Evolutionary conservation across 2,329 filamentous ascomycete genomes (phyloP).

Genomic region (Epichloe scottii): DNA sequence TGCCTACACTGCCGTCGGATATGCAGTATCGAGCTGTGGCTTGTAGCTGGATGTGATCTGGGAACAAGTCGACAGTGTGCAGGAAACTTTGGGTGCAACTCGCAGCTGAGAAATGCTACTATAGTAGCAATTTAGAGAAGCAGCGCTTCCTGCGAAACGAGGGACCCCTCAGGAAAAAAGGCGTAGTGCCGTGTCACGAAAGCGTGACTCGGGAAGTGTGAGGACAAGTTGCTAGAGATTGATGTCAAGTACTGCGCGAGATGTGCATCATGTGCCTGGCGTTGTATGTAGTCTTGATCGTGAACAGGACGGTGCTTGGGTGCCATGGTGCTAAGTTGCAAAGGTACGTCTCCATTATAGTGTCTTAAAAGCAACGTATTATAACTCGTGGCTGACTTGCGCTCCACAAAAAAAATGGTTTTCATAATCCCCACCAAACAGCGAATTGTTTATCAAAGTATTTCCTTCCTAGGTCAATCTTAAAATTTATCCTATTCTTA

Average conservation of each 20-base stretch:
- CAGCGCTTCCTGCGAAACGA: not conserved
- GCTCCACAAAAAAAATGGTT: constrained; percentile 2
- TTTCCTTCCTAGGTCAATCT: not conserved
- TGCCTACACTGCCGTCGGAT: not conserved
- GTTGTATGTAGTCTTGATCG: too few relatives aligned
- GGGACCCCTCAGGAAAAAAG: not conserved
- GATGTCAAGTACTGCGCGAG: too few relatives aligned
- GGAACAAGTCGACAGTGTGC: not conserved
- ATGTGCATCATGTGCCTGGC: too few relatives aligned
- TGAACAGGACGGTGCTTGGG: too few relatives aligned
- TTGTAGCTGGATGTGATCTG: not conserved
- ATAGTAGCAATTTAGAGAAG: not conserved
- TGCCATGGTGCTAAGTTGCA: too few relatives aligned
- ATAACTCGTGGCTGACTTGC: not conserved
- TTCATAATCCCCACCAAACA: not conserved
- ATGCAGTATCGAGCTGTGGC: not conserved
- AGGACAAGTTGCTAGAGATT: too few relatives aligned
- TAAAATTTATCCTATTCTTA: not conserved
- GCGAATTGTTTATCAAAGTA: not conserved
- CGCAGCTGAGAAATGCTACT: not conserved
- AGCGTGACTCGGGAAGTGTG: too few relatives aligned
- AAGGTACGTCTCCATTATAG: too few relatives aligned
- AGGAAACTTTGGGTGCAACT: not conserved
- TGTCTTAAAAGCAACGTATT: not conserved
- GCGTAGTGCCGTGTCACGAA: not conserved